Base-by-base conservation (phyloP, 805 yeast species). In the Ogataea pini region DNA sequence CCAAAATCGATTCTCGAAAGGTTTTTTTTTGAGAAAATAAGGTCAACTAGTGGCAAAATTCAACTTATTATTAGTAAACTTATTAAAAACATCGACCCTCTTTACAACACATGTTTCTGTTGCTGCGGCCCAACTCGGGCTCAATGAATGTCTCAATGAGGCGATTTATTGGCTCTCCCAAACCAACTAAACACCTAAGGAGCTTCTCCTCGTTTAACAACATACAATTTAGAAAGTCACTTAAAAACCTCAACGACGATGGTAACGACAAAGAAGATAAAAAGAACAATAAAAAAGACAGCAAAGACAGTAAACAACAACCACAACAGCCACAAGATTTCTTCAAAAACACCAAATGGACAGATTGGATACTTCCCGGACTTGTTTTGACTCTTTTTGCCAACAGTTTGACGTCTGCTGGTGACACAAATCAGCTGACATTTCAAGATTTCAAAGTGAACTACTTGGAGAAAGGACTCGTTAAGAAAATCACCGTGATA, bases 401-500 rank as follows among this genome's bases (percentile, higher is more conserved):
- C n/a, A 52, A 56, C 28, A 52, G 56, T 17, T 36, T 49, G 7
- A 18, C 52, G 2, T 50, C 52, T 4, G 50, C 45, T 8, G 42
- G 50, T 6, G 64, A 56, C 31, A 43, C 52, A 13, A 54, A 59
- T 37, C 64, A 88, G 61, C 74, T 92, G 50, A 83, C 97, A 2
- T 94, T 90, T 85, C 98, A 94, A 71, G 96, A 92, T 62, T 92
- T 94, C 71, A 78, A 89, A 36, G 73, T 83, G 4, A 75, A 83
- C 40, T 84, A 83, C 60, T 73, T 94, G 51, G 87, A 85, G 52
- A 86, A 83, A 58, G 90, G 90, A 4, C 75, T 81, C 36, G 99
- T 94, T 12, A 76, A 82, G 40, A 80, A 78, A 54, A 72, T 94
- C 44, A 68, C 82, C 16, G 91, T 94, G 7, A 82, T 89, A 25